phyloP scores from a whole-genome alignment of 2,329 filamentous ascomycete species.

The Talaromyces atroroseus region DNA sequence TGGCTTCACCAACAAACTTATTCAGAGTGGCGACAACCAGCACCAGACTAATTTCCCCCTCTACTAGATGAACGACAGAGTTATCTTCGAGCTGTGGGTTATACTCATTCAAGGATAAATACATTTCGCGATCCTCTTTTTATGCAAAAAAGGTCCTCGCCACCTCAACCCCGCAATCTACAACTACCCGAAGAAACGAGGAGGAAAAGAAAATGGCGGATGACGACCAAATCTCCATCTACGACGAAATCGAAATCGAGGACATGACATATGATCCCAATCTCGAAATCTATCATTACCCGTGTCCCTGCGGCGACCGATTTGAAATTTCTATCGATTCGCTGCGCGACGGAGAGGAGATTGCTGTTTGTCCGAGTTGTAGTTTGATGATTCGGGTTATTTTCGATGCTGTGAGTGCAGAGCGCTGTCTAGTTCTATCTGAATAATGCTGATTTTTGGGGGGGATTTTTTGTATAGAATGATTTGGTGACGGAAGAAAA shows the following conservation, averaged over 20 bases:
- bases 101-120: not conserved
- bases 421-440: not conserved
- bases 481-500: conserved; percentile 11
- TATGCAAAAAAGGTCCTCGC: not conserved
- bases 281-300: conserved; percentile 88
- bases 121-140: not conserved
- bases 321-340: conserved; percentile 88
- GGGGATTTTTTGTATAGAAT: not conserved
- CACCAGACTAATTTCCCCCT: no score
- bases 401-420: conserved; percentile 66
- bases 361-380: conserved; percentile 96
- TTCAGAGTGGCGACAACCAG: not conserved
- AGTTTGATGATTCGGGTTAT: conserved; percentile 95
- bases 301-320: conserved; percentile 92
- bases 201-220: conserved; percentile 49
- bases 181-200: not conserved
- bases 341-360: conserved; percentile 80
- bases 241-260: conserved; percentile 98
- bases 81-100: not conserved
- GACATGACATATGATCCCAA: conserved; percentile 88
- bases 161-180: not conserved
- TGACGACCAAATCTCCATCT: conserved; percentile 63
- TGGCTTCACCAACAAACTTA: not conserved
- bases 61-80: not conserved
- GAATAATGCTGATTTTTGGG: not conserved